Evolutionary conservation across 805 yeast genomes (phyloP).

Genomic region (Wickerhamiella alocasiicola): DNA sequence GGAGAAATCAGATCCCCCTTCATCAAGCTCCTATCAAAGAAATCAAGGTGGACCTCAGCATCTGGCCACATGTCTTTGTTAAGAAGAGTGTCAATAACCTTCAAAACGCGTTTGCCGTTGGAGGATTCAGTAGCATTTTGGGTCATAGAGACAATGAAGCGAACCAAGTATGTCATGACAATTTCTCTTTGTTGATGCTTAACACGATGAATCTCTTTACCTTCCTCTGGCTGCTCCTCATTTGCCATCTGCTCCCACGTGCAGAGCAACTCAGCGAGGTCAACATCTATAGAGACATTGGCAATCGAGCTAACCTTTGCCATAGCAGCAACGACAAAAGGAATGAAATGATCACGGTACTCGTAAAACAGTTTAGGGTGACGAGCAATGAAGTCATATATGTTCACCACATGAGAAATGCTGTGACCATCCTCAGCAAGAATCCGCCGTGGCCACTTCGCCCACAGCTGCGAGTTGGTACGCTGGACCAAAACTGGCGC

Average conservation of each 20-base stretch:
- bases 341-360: conserved; percentile 79
- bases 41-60: conserved; percentile 71
- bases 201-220: conserved; percentile 39
- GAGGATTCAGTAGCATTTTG: conserved; percentile 76
- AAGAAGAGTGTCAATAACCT: conserved; percentile 59
- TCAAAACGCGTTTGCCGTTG: conserved; percentile 67
- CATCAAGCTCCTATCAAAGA: conserved; percentile 77
- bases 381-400: conserved; percentile 77
- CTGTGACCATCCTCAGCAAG: conserved; percentile 81
- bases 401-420: conserved; percentile 72
- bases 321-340: conserved; percentile 83
- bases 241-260: conserved; percentile 59
- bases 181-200: conserved; percentile 80
- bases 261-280: conserved; percentile 71
- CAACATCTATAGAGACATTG: conserved; percentile 58
- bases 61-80: conserved; percentile 65
- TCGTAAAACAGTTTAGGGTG: conserved; percentile 75
- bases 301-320: conserved; percentile 75
- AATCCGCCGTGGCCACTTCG: conserved; percentile 89
- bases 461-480: conserved; percentile 55
- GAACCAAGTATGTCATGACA: conserved; percentile 72
- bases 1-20: conserved; percentile 60
- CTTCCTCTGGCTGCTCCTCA: conserved; percentile 14
- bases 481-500: conserved; percentile 78
- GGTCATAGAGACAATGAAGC: conserved; percentile 78